Conservation (phyloP, 2,329 filamentous ascomycete species). For the Colletotrichum truncatum region DNA sequence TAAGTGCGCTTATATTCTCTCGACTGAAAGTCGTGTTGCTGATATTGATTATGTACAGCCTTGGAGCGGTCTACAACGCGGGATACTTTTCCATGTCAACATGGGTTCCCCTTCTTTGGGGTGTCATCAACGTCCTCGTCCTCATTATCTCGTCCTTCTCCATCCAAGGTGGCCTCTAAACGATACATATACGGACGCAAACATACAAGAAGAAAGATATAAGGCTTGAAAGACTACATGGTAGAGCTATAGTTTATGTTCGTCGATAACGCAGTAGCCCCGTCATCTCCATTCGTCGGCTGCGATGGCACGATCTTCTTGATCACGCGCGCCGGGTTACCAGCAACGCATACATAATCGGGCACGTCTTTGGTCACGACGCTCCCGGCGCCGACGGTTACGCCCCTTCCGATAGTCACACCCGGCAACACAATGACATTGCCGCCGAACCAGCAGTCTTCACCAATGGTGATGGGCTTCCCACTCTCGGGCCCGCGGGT, state of each 20-base stretch:
- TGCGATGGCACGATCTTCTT: conserved; percentile 47
- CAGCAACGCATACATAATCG: conserved; percentile 69
- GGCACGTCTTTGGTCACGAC: conserved; percentile 84
- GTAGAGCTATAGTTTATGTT: conserved; percentile 24
- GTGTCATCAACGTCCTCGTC: conserved; percentile 82
- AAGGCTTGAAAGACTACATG: conserved; percentile 12
- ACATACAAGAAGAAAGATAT: neutral
- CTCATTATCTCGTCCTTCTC: conserved; percentile 89
- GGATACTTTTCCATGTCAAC: conserved; percentile 93
- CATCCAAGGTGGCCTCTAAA: conserved; percentile 86
- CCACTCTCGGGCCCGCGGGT: conserved; percentile 79
- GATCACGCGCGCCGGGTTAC: conserved; percentile 73
- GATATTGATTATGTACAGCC: conserved; percentile 52
- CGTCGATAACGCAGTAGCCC: conserved; percentile 8
- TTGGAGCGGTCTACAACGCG: conserved; percentile 82
- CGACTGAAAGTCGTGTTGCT: neutral
- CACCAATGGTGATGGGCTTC: conserved; percentile 77
- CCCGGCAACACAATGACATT: conserved; percentile 78
- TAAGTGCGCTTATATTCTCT: conserved; percentile 52
- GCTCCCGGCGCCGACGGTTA: conserved; percentile 80
- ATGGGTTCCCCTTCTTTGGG: conserved; percentile 93
- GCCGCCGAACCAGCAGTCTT: conserved; percentile 84
- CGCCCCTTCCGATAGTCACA: conserved; percentile 79
- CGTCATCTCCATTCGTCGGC: conserved; percentile 2
- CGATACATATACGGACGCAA: neutral